Base-by-base conservation (phyloP, 2,329 filamentous ascomycete genomes). In the Aspergillus chevalieri region DNA sequence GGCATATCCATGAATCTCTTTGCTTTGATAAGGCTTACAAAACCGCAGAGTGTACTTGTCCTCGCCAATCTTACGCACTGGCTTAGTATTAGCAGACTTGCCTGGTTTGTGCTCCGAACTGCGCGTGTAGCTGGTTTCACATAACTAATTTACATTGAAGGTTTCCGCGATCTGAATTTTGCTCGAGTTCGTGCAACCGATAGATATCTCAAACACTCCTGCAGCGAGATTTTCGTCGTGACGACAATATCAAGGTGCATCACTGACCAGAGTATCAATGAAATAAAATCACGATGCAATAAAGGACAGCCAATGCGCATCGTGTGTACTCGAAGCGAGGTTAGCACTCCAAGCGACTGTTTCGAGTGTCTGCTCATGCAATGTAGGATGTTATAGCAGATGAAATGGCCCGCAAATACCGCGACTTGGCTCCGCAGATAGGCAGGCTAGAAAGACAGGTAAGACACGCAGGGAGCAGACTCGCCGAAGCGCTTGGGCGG, bases 141-240 rank as follows among this genome's bases (percentile, higher is more conserved):
- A 19, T 30, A 36, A 17, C n/a, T 38, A 38, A 38, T 3, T 8
- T 7, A n/a, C 34, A 17, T 17, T 38, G 12, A 24, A 60, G 59
- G 59, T 1, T 52, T 61, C 4, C 53, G 53, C 12, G 59, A 62
- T 22, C 30, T 57, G 21, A 62, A 62, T 36, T 57, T 48, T 26
- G 56, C 54, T 1, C 45, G 59, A 22, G 53, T 55, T 2, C 45
- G 50, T 17, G 57, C 56, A 2, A 59, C 57, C 3, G 54, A 59
- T 24, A 51, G 36, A n/a, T 62, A 62, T 38, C 53, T 62, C 4
- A 47, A 45, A 4, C 44, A 52, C 17, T 44, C 43, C n/a, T 62
- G 59, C 22, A 45, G 61, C 24, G 58, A 58, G n/a, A 56, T 61
- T 12, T 57, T 58, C 14, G 43, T 59, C 7, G 58, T 61, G 9